Evolutionary conservation across 257 asterid genomes (phyloP), one percentile per base, ranked within the genome.

Genomic region (Coffea eugenioides): DNA sequence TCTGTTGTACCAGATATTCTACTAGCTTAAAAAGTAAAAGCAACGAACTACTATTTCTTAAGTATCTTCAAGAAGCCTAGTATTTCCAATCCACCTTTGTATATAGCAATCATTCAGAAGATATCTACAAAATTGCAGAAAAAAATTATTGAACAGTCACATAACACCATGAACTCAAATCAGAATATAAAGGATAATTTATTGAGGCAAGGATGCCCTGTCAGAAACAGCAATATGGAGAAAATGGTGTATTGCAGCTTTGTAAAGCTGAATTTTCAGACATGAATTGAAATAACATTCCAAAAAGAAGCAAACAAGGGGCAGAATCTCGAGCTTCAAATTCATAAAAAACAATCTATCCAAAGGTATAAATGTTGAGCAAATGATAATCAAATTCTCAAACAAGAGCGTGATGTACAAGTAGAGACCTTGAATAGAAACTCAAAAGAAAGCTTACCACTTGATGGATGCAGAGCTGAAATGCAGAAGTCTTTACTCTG

Each of bases 381-480:
- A 39, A n/a, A 56, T 8, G 14, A 6, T 23, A 61, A 23, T 27
- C 69, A 23, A 69, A 25, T 49, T 54, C 51, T 18, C 27, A 45
- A 71, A 54, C 46, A 71, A 39, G 76, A 23, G 16, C 69, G 65
- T 41, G 7, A 57, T 59, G 13, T 66, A 56, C 39, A 68, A 25
- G 48, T 74, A 57, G 57, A 80, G 75, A 74, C 46, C 51, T 71
- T 79, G 74, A 39, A 78, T 73, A 71, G 51, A 73, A 84, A 72
- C 31, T 13, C 49, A 51, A 52, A 73, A 48, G 21, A 48, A 54
- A 78, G 27, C 74, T 92, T 94, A 94, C 98, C 98, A 70, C 94
- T 94, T 70, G 94, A 92, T 79, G 86, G 93, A 83, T 92, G 97
- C 82, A 72, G 85, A 59, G 75, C 94, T 79, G 82, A 78, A 70